Conservation (phyloP, 306 rosid genomes). For the Parietaria judaica region DNA sequence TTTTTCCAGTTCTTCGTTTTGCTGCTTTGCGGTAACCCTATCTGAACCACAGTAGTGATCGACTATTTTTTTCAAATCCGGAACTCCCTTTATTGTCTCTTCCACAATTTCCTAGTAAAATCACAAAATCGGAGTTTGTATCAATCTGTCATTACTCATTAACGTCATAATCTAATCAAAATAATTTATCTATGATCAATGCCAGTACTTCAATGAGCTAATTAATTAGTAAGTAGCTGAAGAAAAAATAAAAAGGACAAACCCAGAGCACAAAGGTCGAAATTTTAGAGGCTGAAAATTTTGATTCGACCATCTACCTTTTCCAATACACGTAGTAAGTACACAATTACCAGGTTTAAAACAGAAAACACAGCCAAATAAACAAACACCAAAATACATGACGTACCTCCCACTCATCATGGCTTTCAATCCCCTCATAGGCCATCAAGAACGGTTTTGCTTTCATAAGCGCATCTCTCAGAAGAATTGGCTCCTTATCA, state of each 20-base stretch:
- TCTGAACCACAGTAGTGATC: slow-evolving; percentile 84
- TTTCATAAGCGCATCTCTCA: slow-evolving; percentile 82
- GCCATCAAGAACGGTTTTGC: slow-evolving; percentile 90
- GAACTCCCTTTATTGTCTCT: slow-evolving; percentile 72
- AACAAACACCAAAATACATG: slow-evolving; percentile 4
- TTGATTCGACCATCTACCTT: not conserved
- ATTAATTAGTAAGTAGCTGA: not conserved
- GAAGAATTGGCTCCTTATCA: slow-evolving; percentile 76
- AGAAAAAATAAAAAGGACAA: not conserved
- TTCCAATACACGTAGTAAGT: not conserved
- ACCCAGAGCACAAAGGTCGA: not conserved
- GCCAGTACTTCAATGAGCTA: too few relatives aligned
- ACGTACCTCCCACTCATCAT: slow-evolving; percentile 96
- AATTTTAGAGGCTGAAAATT: not conserved
- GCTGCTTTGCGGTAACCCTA: slow-evolving; percentile 83
- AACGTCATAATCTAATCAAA: not conserved
- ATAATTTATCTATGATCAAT: not conserved
- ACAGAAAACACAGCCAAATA: not conserved
- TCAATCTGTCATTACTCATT: slow-evolving; percentile 5
- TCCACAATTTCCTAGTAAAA: slow-evolving; percentile 57
- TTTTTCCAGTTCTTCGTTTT: slow-evolving; percentile 67
- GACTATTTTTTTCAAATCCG: slow-evolving; percentile 71
- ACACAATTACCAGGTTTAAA: too few relatives aligned
- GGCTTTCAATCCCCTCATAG: slow-evolving; percentile 75
- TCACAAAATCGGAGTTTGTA: not conserved